Percentiles rank a stretch among this genome's conserved stretches.
Conservation (phyloP, 257 asterid genomes). For the Solanum bukasovii region DNA sequence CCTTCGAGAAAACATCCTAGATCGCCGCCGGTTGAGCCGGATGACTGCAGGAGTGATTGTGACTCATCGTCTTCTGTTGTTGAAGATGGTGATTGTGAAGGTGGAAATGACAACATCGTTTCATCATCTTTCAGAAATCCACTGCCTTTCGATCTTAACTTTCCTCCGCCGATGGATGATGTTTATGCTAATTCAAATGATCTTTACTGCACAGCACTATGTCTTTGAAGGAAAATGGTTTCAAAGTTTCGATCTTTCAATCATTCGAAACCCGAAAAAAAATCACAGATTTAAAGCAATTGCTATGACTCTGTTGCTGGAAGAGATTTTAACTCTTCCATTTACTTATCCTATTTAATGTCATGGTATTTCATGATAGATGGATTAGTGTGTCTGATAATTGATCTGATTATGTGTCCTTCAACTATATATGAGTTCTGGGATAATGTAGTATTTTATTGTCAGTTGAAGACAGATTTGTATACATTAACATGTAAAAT, state of each 20-base stretch:
- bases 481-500: not conserved
- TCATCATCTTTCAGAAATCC: conserved; percentile 31
- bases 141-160: conserved; percentile 31
- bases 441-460: not conserved
- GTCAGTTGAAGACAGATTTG: not conserved
- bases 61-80: conserved; percentile 62
- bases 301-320: too few relatives aligned
- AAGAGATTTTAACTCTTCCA: too few relatives aligned
- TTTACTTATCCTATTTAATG: too few relatives aligned
- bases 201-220: not conserved
- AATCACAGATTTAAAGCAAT: too few relatives aligned
- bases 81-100: conserved; percentile 37
- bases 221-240: not conserved
- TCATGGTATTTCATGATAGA: not conserved
- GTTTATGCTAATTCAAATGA: not conserved
- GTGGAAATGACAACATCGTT: not conserved
- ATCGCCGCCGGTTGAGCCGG: conserved; percentile 33
- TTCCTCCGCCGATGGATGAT: conserved; percentile 15
- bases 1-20: conserved; percentile 30
- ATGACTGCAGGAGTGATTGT: conserved; percentile 55
- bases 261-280: not conserved
- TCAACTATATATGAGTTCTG: not conserved
- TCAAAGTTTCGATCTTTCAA: not conserved
- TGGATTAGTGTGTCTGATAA: not conserved
- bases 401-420: not conserved